A percentile compares a stretch with the other conserved stretches of the same genome.
Evolutionary conservation across 129 eudicot genomes (phyloP).

Genomic region (Tagetes erecta): DNA sequence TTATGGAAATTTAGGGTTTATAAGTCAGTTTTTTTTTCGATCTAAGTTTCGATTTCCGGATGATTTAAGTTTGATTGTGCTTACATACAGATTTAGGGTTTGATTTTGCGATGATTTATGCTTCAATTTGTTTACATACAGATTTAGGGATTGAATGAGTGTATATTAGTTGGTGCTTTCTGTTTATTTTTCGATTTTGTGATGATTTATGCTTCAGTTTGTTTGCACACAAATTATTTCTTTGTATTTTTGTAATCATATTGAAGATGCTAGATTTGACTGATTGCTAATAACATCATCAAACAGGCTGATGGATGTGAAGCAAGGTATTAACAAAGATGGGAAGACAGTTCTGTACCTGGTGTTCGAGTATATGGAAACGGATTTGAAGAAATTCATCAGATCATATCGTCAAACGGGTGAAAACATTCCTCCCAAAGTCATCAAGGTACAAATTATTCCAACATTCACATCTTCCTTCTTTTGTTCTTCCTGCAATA

Average conservation of each 20-base stretch:
- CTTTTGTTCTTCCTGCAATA: neutral
- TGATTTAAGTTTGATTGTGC: neutral
- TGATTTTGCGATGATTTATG: no score
- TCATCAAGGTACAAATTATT: conserved; percentile 47
- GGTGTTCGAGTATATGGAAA: conserved; percentile 94
- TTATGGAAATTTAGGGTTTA: neutral
- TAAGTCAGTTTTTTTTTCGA: neutral
- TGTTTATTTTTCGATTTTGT: neutral
- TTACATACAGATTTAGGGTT: no score
- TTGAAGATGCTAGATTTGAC: neutral
- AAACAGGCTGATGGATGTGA: conserved; percentile 82
- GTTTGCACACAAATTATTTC: neutral
- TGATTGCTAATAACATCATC: conserved; percentile 4
- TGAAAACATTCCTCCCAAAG: conserved; percentile 43
- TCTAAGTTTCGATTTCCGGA: neutral
- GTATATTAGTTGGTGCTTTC: neutral
- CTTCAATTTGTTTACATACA: no score
- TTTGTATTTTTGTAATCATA: neutral
- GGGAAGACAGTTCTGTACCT: conserved; percentile 87
- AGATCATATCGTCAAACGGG: conserved; percentile 64
- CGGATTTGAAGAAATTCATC: conserved; percentile 82
- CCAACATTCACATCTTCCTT: neutral
- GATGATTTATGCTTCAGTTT: neutral
- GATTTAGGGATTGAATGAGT: neutral
- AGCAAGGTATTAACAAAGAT: conserved; percentile 77